Evolutionary conservation across 2,329 filamentous ascomycete species (phyloP), one percentile per base, ranked within the genome.

Genomic region (Neopestalotiopsis sp.): DNA sequence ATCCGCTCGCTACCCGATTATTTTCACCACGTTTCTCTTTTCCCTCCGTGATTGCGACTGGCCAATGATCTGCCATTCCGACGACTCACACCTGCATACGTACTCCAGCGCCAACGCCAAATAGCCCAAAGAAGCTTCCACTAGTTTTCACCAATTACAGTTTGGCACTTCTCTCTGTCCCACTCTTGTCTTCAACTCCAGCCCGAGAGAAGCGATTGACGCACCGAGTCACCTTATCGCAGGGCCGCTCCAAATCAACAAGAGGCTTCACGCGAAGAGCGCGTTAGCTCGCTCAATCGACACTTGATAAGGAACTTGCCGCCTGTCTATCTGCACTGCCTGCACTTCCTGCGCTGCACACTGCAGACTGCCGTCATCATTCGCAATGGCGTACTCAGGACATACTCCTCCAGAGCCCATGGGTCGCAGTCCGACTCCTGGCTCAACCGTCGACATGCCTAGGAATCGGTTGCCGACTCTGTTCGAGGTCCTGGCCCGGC

Each of bases 401-500:
- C 70, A 68, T 32, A 45, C 28, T 63, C 73, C 71, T 9, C 69
- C 73, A 1, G 69, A 75, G 24, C 63, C 61, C 49, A 73, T 74
- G 72, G 72, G 76, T 71, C 73, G 79, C 67, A 82, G 83, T 68
- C 84, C 87, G 64, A 88, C 88, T 59, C 87, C 87, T 61, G 30
- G 30, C n/a, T 20, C 59, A 34, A 81, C 85, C 71, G 88, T 88
- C 61, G 89, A 91, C 73, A 78, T 89, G 72, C 82, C 83, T 73
- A 91, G 96, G 76, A 97, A 97, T 79, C 89, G 96, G 73, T 89
- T 99, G 69, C 96, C 96, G 61, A 98, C 94, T 1, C 89, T 99
- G 65, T 98, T 97, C 79, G 97, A 99, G 82, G 96, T 99, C 68
- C 85, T 99, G 70, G 97, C 94, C 79, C 91, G 97, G 74, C 91